phyloP scores from a whole-genome alignment of 768 basidiomycete genomes.

The Lentinula detonsa region DNA sequence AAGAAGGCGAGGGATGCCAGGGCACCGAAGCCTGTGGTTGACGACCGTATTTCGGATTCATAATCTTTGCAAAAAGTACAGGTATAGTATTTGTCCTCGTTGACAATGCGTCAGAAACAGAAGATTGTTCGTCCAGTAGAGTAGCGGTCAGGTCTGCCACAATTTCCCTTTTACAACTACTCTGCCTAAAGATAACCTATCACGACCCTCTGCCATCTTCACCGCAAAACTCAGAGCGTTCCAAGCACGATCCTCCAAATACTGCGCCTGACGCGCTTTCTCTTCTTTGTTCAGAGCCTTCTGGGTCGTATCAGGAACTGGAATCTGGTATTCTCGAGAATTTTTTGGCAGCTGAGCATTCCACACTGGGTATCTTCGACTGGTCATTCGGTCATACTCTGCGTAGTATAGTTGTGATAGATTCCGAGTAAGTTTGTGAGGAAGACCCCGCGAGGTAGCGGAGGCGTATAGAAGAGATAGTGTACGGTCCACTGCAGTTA shows the following conservation, averaged over 20 bases:
- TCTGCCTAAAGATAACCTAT: conserved; percentile 45
- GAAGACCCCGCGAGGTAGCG: conserved; percentile 54
- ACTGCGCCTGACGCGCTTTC: conserved; percentile 17
- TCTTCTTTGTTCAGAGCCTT: conserved; percentile 12
- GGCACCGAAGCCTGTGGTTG: background rate
- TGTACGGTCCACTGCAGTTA: conserved; percentile 56
- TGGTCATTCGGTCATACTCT: conserved; percentile 25
- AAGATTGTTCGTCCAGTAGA: no score
- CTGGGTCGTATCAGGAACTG: background rate
- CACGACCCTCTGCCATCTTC: conserved; percentile 53
- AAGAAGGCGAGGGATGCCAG: background rate
- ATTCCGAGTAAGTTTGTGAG: conserved; percentile 56
- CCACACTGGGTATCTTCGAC: conserved; percentile 23
- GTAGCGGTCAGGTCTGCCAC: background rate
- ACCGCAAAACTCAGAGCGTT: conserved; percentile 47
- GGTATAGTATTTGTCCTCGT: background rate
- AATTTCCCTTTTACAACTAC: conserved; percentile 18
- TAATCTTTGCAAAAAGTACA: background rate
- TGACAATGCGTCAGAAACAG: no score
- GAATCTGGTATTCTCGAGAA: conserved; percentile 16
- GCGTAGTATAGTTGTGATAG: conserved; percentile 32
- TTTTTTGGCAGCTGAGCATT: conserved; percentile 24
- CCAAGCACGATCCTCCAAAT: conserved; percentile 33
- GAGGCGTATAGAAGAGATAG: conserved; percentile 57
- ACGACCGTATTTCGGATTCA: background rate